phyloP scores from a whole-genome alignment of 2,329 filamentous ascomycete genomes.

The Leptosphaerulina australis region DNA sequence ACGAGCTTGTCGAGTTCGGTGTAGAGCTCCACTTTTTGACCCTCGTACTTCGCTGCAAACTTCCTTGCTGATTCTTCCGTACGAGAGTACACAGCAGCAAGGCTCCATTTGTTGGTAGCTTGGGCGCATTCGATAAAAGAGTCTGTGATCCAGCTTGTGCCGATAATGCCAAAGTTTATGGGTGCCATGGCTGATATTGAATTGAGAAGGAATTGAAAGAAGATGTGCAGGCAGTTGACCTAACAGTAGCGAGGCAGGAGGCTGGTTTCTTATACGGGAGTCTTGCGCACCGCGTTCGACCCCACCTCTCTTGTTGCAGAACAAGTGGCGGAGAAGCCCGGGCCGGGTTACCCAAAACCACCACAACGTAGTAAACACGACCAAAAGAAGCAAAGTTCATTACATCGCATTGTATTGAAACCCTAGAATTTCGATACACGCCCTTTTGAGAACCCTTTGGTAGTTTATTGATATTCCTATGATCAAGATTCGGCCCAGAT shows the following conservation, averaged over 20 bases:
- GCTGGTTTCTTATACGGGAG: conserved; percentile 3
- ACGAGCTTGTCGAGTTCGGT: conserved; percentile 50
- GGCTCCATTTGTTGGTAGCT: conserved; percentile 52
- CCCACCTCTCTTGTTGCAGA: too few species aligned
- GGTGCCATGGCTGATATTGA: conserved; percentile 23
- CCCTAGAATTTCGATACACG: too few species aligned
- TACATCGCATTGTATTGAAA: too few species aligned
- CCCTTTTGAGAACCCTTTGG: too few species aligned
- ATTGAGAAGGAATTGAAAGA: background rate
- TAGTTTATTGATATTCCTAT: too few species aligned
- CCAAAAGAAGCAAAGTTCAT: too few species aligned
- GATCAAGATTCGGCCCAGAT: too few species aligned
- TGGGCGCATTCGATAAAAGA: conserved; percentile 54
- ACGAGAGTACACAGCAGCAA: conserved; percentile 56
- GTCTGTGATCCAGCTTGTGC: conserved; percentile 58
- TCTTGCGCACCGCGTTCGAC: background rate
- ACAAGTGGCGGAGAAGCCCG: too few species aligned
- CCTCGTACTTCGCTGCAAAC: conserved; percentile 52
- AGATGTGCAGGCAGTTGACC: background rate
- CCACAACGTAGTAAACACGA: too few species aligned
- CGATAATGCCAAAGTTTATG: conserved; percentile 55
- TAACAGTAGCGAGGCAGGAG: background rate
- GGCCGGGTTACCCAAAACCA: too few species aligned
- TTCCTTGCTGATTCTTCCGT: conserved; percentile 50
- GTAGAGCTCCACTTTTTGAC: conserved; percentile 43